phyloP scores from a whole-genome alignment of 1,284 basidiomycete species.

The Inonotus obliquus region DNA sequence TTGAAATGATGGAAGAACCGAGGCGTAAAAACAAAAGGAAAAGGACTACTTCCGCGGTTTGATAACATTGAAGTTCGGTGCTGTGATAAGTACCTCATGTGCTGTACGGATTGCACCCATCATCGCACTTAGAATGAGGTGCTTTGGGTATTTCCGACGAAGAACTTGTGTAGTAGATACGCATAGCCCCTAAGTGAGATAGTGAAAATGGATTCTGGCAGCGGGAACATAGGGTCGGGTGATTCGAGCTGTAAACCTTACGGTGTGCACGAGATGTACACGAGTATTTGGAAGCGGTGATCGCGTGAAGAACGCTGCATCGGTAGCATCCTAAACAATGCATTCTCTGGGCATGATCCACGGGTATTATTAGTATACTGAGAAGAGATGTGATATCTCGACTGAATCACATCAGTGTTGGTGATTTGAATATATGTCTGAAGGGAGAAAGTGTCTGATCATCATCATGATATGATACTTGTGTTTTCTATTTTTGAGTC shows the following conservation, averaged over 20 bases:
- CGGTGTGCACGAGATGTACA: no score
- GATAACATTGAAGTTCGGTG: no score
- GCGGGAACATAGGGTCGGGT: neutral
- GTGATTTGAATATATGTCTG: neutral
- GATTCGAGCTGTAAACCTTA: no score
- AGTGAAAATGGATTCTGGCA: neutral
- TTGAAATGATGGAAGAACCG: no score
- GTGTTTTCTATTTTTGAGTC: neutral
- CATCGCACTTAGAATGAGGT: neutral
- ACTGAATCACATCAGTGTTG: neutral
- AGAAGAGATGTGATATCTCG: neutral
- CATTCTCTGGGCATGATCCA: neutral
- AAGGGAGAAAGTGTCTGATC: no score
- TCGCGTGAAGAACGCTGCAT: neutral
- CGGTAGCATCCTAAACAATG: neutral
- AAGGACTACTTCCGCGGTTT: no score
- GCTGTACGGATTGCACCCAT: neutral
- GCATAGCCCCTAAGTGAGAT: neutral
- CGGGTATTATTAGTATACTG: neutral
- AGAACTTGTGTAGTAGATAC: neutral
- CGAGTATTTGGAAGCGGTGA: no score
- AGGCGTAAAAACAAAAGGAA: no score
- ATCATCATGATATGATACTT: no score
- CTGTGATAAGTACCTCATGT: neutral
- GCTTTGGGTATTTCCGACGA: neutral